These are phyloP conservation scores for Hypoxylon crocopeplum DNA, from an alignment of 495 filamentous ascomycete species.

Conservation along the genomic window DNA sequence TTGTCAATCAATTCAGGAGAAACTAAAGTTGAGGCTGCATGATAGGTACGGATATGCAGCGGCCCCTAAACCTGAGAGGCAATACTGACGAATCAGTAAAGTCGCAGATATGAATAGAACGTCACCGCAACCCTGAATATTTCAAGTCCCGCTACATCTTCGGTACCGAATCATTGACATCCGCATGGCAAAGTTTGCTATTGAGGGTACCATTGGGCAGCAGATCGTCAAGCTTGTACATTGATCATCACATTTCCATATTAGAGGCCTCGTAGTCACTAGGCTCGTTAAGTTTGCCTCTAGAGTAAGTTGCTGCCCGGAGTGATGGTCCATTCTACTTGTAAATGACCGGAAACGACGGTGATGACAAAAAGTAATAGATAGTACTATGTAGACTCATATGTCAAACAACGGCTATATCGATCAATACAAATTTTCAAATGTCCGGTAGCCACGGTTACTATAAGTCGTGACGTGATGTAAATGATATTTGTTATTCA, in stretches of 20 bases:
- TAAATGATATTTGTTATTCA: not conserved
- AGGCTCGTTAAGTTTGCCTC: conserved; percentile 1
- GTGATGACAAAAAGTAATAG: too few relatives aligned
- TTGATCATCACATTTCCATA: conserved; percentile 1
- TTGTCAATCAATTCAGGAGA: conserved; percentile 1
- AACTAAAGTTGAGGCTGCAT: not conserved
- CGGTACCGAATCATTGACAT: conserved; percentile 21
- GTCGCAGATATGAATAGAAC: conserved; percentile 19
- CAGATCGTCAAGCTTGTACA: conserved; percentile 22
- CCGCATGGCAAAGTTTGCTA: conserved; percentile 26
- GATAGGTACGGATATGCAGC: conserved; percentile 3
- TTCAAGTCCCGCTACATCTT: conserved; percentile 6
- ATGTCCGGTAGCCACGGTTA: not conserved
- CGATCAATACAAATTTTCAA: too few relatives aligned
- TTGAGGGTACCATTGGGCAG: conserved; percentile 20
- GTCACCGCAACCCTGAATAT: not conserved
- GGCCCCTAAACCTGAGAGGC: not conserved
- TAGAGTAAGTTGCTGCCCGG: not conserved
- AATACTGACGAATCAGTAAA: conserved; percentile 8
- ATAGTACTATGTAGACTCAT: not conserved
- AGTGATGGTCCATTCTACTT: not conserved
- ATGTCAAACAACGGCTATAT: too few relatives aligned
- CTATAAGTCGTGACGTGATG: not conserved
- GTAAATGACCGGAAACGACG: not conserved
- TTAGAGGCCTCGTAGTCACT: not conserved